Conservation (phyloP, 2,329 filamentous ascomycete species). For the Fulvia fulva region DNA sequence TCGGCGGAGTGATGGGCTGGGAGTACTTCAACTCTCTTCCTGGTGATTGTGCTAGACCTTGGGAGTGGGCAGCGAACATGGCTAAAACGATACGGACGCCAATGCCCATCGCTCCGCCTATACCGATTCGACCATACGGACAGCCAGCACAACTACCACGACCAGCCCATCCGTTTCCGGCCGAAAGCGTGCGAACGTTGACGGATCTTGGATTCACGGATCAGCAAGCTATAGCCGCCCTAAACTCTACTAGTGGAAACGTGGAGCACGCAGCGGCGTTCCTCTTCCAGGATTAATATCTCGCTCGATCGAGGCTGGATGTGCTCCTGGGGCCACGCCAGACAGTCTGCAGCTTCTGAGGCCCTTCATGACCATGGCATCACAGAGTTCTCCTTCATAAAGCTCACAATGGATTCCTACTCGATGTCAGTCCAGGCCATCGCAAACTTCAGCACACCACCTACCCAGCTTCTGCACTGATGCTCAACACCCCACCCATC, state of each 20-base stretch:
- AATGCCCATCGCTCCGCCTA: constrained; percentile 22
- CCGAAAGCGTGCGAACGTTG: constrained; percentile 40
- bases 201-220: constrained; percentile 45
- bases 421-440: background rate
- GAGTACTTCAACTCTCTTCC: constrained; percentile 85
- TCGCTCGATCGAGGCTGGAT: background rate
- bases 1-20: constrained; percentile 92
- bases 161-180: constrained; percentile 37
- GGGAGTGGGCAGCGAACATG: constrained; percentile 74
- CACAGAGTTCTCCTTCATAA: constrained; percentile 15
- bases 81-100: constrained; percentile 42
- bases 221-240: constrained; percentile 45
- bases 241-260: constrained; percentile 48
- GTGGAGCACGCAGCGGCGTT: constrained; percentile 48
- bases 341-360: too few relatives aligned
- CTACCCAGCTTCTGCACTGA: constrained; percentile 30
- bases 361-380: background rate
- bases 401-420: constrained; percentile 18
- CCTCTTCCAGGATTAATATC: constrained; percentile 39
- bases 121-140: constrained; percentile 33
- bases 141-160: constrained; percentile 30
- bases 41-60: constrained; percentile 59
- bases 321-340: too few relatives aligned
- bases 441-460: constrained; percentile 5
- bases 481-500: constrained; percentile 34